phyloP scores from a whole-genome alignment of 352 stramenopile species.

The Phytophthora multivora region DNA sequence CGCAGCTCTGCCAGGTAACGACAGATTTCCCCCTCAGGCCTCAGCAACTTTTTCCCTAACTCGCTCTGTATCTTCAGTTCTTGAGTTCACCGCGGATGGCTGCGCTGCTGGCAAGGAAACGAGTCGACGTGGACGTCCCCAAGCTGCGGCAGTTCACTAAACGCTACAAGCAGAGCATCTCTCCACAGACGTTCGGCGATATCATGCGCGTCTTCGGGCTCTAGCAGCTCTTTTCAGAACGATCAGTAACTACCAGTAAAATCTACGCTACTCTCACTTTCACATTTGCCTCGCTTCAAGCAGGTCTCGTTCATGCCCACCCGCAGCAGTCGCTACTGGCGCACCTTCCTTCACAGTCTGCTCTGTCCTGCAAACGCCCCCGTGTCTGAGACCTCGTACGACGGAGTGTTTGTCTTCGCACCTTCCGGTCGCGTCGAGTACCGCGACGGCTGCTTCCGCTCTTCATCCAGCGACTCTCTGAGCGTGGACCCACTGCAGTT shows the following conservation, averaged over 20 bases:
- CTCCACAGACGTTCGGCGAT: conserved; percentile 37
- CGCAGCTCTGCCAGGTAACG: conserved; percentile 71
- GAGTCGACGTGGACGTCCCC: conserved; percentile 42
- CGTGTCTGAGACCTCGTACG: conserved; percentile 29
- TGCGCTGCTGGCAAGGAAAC: conserved; percentile 49
- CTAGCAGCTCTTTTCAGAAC: too few relatives aligned
- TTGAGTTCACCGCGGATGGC: conserved; percentile 69
- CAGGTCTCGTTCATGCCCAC: conserved; percentile 34
- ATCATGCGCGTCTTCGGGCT: conserved; percentile 56
- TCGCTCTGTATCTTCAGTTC: conserved; percentile 41
- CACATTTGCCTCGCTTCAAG: conserved; percentile 8
- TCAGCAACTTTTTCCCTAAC: too few relatives aligned
- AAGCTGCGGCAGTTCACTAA: conserved; percentile 64
- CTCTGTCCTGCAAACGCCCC: conserved; percentile 7
- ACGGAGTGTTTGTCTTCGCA: conserved; percentile 55
- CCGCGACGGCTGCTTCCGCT: conserved; percentile 49
- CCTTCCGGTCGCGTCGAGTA: conserved; percentile 44
- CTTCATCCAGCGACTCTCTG: background rate
- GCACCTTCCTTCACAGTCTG: conserved; percentile 44
- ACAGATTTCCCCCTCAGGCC: too few relatives aligned
- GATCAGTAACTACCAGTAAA: background rate
- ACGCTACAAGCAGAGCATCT: conserved; percentile 63
- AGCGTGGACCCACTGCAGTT: conserved; percentile 28
- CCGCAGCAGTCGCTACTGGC: conserved; percentile 54
- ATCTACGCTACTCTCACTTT: conserved; percentile 18